A percentile compares a stretch with the other conserved stretches of the same genome.
Evolutionary conservation across 2,329 filamentous ascomycete genomes (phyloP).

Genomic region (Spiromastix sp.): DNA sequence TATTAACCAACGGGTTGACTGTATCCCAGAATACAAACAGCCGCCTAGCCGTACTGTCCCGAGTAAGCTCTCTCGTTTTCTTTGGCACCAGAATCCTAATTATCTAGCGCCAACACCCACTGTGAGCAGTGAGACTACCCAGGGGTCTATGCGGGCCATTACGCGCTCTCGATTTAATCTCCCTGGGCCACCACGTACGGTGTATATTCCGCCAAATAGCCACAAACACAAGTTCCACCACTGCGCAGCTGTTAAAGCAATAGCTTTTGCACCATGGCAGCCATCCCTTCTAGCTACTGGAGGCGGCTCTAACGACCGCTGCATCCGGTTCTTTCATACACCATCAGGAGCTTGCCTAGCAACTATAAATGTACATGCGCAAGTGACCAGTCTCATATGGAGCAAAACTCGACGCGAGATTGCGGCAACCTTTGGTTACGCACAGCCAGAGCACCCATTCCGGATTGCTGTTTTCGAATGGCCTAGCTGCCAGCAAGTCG

Average conservation of each 20-base stretch:
- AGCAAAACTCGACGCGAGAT: conserved; percentile 78
- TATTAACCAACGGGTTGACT: conserved; percentile 1
- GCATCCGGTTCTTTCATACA: conserved; percentile 92
- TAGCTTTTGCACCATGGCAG: conserved; percentile 94
- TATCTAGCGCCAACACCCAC: too few species aligned
- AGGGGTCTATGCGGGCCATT: background rate
- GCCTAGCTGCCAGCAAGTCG: conserved; percentile 80
- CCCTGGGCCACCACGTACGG: conserved; percentile 23
- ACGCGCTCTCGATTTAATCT: background rate
- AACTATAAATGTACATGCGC: conserved; percentile 82
- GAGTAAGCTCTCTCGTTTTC: background rate
- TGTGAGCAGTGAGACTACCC: too few species aligned
- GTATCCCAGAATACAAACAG: background rate
- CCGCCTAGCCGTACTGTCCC: background rate
- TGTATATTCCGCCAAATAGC: conserved; percentile 42
- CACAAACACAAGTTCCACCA: conserved; percentile 68
- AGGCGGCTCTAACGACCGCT: conserved; percentile 86
- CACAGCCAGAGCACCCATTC: conserved; percentile 78
- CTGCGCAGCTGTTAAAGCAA: conserved; percentile 85
- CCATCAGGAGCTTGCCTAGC: conserved; percentile 73
- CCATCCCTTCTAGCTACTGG: conserved; percentile 78
- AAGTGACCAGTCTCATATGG: conserved; percentile 91
- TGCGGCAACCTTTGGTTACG: conserved; percentile 85
- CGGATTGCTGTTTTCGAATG: conserved; percentile 90
- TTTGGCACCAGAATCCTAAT: background rate